phyloP scores from a whole-genome alignment of 2,329 filamentous ascomycete species.

The Fonsecaea nubica region DNA sequence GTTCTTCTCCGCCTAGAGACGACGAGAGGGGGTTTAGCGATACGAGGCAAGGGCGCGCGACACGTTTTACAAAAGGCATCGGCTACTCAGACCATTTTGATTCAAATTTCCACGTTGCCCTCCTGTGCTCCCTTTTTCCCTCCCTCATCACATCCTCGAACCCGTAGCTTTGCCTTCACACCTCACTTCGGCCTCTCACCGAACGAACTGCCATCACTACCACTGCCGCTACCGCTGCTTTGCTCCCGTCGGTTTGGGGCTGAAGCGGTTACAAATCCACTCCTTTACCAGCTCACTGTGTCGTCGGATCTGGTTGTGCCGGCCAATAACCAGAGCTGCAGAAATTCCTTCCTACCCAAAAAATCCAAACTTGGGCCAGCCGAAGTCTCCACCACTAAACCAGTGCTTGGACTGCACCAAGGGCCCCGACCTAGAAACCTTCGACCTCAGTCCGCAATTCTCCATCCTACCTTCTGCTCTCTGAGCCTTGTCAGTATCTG shows the following conservation, averaged over 20 bases:
- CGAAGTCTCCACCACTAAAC: conserved; percentile 4
- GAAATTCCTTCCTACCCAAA: not conserved
- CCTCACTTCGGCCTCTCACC: not conserved
- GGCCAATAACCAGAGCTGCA: conserved; percentile 8
- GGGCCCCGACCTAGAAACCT: conserved; percentile 9
- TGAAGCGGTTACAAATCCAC: not conserved
- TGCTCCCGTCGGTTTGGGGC: not conserved
- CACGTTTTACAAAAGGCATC: conserved; percentile 3
- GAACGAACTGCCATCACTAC: not conserved
- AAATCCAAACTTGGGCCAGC: conserved; percentile 3
- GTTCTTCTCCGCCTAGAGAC: conserved; percentile 12
- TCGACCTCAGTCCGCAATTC: conserved; percentile 3
- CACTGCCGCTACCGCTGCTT: not conserved
- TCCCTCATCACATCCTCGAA: conserved; percentile 17
- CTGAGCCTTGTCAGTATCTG: not conserved
- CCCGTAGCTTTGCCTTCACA: not conserved
- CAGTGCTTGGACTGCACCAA: conserved; percentile 3
- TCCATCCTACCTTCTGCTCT: conserved; percentile 1
- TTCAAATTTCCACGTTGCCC: conserved; percentile 15
- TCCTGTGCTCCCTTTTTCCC: not conserved
- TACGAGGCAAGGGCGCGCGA: conserved; percentile 10
- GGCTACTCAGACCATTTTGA: conserved; percentile 17
- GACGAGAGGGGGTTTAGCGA: conserved; percentile 12
- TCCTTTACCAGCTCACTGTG: not conserved
- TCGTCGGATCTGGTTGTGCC: conserved; percentile 1